Conservation (phyloP, 305 asterid genomes). For the Ajuga reptans region DNA sequence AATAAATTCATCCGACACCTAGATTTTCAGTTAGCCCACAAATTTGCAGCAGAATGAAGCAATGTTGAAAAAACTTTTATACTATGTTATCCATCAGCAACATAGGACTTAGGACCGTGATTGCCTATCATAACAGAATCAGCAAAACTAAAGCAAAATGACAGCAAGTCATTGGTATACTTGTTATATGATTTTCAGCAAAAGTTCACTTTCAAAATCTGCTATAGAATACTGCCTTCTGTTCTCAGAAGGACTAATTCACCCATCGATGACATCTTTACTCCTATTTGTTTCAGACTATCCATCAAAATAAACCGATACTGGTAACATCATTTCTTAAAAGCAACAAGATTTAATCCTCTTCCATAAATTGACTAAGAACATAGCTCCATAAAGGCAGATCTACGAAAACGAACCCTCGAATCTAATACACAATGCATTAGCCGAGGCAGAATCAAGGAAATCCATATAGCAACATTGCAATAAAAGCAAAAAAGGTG, state of each 20-base stretch:
- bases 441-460: conserved; percentile 5
- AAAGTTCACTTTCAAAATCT: background rate
- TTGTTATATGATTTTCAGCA: background rate
- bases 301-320: conserved; percentile 1
- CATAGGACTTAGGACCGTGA: background rate
- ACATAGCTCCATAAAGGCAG: conserved; percentile 14
- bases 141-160: background rate
- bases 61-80: background rate
- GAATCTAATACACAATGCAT: conserved; percentile 5
- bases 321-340: background rate
- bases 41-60: background rate
- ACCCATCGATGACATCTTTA: background rate
- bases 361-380: background rate
- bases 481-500: background rate
- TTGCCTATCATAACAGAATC: conserved; percentile 3
- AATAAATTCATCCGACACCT: background rate
- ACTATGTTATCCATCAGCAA: background rate
- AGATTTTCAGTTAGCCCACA: background rate
- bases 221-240: background rate
- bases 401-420: conserved; percentile 21
- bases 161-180: background rate
- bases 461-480: conserved; percentile 6
- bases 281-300: background rate
- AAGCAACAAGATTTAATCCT: conserved; percentile 4
- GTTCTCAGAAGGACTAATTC: background rate